Conservation (phyloP, 2,329 filamentous ascomycete genomes). For the Colletotrichum lupini region DNA sequence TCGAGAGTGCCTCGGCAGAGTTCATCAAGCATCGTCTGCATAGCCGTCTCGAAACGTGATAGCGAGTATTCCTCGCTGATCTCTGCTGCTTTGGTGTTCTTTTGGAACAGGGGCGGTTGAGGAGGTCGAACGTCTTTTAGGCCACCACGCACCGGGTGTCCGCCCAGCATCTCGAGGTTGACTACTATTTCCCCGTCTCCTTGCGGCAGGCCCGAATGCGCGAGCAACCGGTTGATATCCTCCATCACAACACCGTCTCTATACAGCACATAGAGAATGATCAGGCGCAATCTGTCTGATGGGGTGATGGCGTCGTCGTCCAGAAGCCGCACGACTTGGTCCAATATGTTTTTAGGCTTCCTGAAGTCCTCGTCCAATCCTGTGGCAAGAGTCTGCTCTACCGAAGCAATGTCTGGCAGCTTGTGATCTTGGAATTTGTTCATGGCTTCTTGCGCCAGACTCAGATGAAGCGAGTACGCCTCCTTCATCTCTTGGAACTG, state of each 20-base stretch:
- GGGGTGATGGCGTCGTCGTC: conserved; percentile 82
- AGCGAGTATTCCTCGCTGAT: conserved; percentile 82
- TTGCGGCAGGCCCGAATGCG: conserved; percentile 82
- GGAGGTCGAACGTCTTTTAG: conserved; percentile 82
- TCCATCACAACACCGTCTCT: conserved; percentile 85
- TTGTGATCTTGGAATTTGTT: conserved; percentile 88
- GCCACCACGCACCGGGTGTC: conserved; percentile 65
- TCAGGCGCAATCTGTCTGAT: conserved; percentile 83
- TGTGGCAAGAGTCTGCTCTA: conserved; percentile 92
- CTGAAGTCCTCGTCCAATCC: conserved; percentile 92
- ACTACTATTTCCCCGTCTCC: conserved; percentile 78
- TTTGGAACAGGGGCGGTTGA: conserved; percentile 76
- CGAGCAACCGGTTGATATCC: conserved; percentile 85
- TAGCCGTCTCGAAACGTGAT: conserved; percentile 84
- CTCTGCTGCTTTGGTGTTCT: conserved; percentile 66
- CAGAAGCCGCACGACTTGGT: conserved; percentile 86
- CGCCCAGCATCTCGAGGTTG: conserved; percentile 87
- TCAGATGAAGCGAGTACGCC: conserved; percentile 91
- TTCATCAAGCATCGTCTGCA: conserved; percentile 87
- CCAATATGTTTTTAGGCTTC: conserved; percentile 89
- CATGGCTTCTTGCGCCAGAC: conserved; percentile 98
- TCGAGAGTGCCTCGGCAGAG: conserved; percentile 76
- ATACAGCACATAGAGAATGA: conserved; percentile 88
- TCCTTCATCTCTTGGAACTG: conserved; percentile 97
- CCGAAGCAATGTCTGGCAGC: conserved; percentile 84